phyloP scores from a whole-genome alignment of 306 rosid genomes.

The Inga oerstediana region DNA sequence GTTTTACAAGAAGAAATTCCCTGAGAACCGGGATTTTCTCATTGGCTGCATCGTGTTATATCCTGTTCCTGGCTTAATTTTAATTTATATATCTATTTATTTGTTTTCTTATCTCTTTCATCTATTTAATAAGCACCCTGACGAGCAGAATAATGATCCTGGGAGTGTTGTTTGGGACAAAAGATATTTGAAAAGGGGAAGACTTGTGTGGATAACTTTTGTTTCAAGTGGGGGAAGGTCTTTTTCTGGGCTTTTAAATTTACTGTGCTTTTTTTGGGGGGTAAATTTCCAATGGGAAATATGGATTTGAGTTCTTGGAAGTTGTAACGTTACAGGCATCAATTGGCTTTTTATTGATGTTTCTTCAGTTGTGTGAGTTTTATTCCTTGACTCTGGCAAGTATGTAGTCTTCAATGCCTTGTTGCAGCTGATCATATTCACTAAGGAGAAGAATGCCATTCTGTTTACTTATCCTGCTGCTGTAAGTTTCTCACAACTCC shows the following conservation, averaged over 20 bases:
- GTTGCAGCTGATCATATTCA: slow-evolving; percentile 82
- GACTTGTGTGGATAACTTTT: not conserved
- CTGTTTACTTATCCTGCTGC: slow-evolving; percentile 84
- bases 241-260: not conserved
- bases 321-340: not conserved
- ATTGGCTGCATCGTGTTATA: slow-evolving; percentile 79
- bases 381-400: slow-evolving; percentile 73
- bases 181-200: not conserved
- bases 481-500: slow-evolving; percentile 50
- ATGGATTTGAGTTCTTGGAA: not conserved
- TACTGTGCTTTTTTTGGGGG: not conserved
- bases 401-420: slow-evolving; percentile 79
- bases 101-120: not conserved
- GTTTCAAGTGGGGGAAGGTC: not conserved
- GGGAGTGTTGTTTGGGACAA: not conserved
- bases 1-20: slow-evolving; percentile 92
- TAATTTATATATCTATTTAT: not conserved
- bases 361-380: slow-evolving; percentile 19
- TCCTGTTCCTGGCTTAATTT: slow-evolving; percentile 46
- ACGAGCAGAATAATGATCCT: not conserved
- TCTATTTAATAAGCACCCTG: not conserved
- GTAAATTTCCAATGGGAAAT: not conserved
- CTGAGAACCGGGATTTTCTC: slow-evolving; percentile 86
- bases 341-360: slow-evolving; percentile 7
- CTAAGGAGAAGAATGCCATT: slow-evolving; percentile 92